Conservation (phyloP, 192 early-diverging fungal species). For the Coemansia sp. region DNA sequence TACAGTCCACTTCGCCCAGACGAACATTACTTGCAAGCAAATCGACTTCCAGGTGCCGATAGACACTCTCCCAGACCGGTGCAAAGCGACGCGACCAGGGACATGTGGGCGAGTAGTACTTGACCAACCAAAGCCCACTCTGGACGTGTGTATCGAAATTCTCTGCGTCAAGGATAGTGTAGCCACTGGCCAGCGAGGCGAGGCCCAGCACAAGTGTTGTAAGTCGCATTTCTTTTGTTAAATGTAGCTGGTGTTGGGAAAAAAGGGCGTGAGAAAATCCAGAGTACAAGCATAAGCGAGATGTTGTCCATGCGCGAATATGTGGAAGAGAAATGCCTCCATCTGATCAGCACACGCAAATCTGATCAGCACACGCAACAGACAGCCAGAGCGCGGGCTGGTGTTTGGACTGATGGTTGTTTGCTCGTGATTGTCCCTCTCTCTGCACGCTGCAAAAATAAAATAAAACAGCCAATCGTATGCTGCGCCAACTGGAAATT, state of each 20-base stretch:
- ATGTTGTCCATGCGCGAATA: background rate
- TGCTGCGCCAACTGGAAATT: background rate
- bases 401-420: no score
- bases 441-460: no score
- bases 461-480: no score
- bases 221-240: constrained; percentile 26
- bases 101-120: constrained; percentile 54
- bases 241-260: background rate
- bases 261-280: background rate
- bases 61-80: constrained; percentile 53
- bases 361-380: no score
- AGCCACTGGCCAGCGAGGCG: constrained; percentile 39
- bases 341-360: constrained; percentile 1
- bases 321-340: background rate
- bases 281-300: background rate
- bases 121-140: constrained; percentile 52
- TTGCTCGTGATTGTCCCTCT: no score
- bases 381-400: no score
- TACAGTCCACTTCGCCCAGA: constrained; percentile 54
- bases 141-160: constrained; percentile 40
- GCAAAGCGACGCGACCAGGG: constrained; percentile 52
- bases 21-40: constrained; percentile 32
- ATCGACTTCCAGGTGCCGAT: constrained; percentile 28
- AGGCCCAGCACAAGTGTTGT: constrained; percentile 18
- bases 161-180: constrained; percentile 38